Evolutionary conservation across 139 green algal genomes (phyloP).

Genomic region (Chlorella sp.): DNA sequence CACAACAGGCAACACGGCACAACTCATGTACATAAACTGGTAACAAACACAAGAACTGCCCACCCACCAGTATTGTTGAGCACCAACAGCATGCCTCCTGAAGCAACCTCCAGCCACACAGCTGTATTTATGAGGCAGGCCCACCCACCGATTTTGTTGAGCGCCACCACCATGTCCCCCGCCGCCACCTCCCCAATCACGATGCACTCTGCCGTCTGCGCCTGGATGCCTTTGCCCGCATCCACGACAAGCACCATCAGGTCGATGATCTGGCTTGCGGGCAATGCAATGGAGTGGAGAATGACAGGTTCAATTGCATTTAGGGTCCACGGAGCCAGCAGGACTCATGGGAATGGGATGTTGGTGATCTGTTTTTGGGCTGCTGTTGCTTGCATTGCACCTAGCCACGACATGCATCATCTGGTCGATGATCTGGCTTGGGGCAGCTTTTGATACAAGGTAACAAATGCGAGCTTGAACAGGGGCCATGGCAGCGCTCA

Average conservation of each 20-base stretch:
- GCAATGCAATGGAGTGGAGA: not conserved
- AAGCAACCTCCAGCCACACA: not conserved
- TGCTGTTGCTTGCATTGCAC: too few species aligned
- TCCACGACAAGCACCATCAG: constrained; percentile 96
- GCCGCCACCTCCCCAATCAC: constrained; percentile 92
- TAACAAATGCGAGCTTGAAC: too few species aligned
- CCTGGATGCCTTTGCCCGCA: constrained; percentile 93
- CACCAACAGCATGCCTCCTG: too few species aligned
- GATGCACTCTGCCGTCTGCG: constrained; percentile 92
- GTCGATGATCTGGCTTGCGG: constrained; percentile 91
- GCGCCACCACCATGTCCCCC: constrained; percentile 83
- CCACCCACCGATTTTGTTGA: constrained; percentile 84
- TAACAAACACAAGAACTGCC: too few species aligned
- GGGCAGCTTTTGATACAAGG: too few species aligned
- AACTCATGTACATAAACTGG: not conserved
- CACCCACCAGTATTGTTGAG: too few species aligned
- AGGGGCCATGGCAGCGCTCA: too few species aligned
- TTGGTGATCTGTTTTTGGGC: too few species aligned
- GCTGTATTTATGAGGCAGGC: not conserved
- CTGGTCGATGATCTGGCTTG: too few species aligned
- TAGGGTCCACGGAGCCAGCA: too few species aligned
- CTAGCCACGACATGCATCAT: too few species aligned
- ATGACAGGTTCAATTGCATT: not conserved
- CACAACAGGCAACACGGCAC: not conserved
- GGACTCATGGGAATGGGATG: too few species aligned